A percentile compares a stretch with the other conserved stretches of the same genome.
Conservation (phyloP, 1,284 basidiomycete genomes). For the Melampsora americana region DNA sequence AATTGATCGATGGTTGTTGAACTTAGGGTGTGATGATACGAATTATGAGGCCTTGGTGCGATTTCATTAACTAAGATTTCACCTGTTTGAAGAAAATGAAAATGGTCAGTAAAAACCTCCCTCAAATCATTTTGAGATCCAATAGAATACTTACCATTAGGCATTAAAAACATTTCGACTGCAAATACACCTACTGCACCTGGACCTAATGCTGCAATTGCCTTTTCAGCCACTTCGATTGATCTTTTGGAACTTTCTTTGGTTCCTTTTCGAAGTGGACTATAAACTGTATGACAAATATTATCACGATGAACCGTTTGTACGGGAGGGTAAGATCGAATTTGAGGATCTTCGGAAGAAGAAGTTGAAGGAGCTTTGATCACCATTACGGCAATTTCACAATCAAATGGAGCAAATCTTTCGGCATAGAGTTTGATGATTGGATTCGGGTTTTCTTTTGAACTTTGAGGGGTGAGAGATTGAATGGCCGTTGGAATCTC, state of each 20-base stretch:
- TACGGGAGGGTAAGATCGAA: constrained; percentile 82
- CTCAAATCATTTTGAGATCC: neutral
- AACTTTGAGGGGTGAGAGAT: constrained; percentile 53
- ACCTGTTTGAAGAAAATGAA: constrained; percentile 58
- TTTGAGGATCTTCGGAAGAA: constrained; percentile 60
- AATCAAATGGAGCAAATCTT: constrained; percentile 82
- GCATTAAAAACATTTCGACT: constrained; percentile 94
- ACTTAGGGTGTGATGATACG: constrained; percentile 99
- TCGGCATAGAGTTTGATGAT: constrained; percentile 79
- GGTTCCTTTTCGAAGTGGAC: constrained; percentile 65
- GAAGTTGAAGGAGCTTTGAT: constrained; percentile 65
- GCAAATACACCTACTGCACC: constrained; percentile 90
- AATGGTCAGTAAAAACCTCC: neutral
- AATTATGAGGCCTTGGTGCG: constrained; percentile 98
- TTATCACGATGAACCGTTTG: constrained; percentile 94
- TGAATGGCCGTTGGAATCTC: constrained; percentile 65
- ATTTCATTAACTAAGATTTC: constrained; percentile 89
- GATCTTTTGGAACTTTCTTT: constrained; percentile 65
- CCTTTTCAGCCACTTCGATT: constrained; percentile 72
- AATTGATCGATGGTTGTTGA: constrained; percentile 95
- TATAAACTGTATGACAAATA: constrained; percentile 88
- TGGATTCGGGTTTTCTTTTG: constrained; percentile 60
- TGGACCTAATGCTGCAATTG: constrained; percentile 68
- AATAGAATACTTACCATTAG: constrained; percentile 65
- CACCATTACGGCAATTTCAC: constrained; percentile 97